Base-by-base conservation (phyloP, 2,329 filamentous ascomycete genomes). In the Fusarium mundagurra region DNA sequence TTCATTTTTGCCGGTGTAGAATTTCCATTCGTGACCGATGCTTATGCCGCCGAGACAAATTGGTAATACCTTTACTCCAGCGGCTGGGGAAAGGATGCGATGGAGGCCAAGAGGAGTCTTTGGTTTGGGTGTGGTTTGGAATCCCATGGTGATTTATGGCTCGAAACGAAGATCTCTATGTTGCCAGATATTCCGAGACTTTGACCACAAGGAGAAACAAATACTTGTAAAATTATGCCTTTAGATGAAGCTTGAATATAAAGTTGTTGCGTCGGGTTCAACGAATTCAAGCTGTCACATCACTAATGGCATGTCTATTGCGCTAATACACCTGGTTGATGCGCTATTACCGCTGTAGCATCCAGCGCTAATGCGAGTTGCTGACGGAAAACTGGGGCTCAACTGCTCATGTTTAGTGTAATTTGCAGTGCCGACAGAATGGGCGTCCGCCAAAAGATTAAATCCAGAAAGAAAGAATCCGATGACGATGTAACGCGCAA, bases 101-200 rank as follows among this genome's bases (percentile, higher is more conserved):
- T 54, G 34, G n/a, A 27, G 1, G 7, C 51, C 51, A 29, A 54
- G 34, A 9, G 20, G 10, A 0, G 51, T 38, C 51, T 38, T 54
- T 14, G 24, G 51, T 24, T 38, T 54, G 0, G 51, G 34, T 8
- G 51, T 34, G 0, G 51, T 54, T 8, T 0, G 34, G 18, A 54
- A 54, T 0, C 14, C 50, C 50, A 54, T 51, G 20, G 29, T 11
- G 6, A 44, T 24, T 11, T 24, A 17, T 1, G 16, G 14, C 16
- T 24, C 11, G 2, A 17, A 24, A 11, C 8, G 6, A 16, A n/a
- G 13, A 8, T 11, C 6, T 24, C 2, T 17, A 17, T 6, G 13
- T 1, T 17, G 0, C 3, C 10, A 6, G 8, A 16, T n/a, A 10
- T 6, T 17, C 5, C 17, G 9, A 18, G 16, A 12, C 1, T 18